Evolutionary conservation across 768 basidiomycete genomes (phyloP), one percentile per base, ranked within the genome.

Genomic region (Russula sp.): DNA sequence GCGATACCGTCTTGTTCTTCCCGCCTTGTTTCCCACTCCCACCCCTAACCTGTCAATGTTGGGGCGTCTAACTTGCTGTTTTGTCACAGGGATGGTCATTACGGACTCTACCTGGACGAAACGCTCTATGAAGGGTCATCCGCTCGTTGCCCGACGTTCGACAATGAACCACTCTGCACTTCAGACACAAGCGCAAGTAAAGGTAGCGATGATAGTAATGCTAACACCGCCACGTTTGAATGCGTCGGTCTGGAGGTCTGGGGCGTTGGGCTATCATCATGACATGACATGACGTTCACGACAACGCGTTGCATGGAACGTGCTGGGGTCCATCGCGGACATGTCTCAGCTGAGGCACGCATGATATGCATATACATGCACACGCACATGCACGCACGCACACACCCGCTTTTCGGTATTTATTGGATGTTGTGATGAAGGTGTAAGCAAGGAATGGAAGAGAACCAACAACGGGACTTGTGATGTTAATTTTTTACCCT

Each of bases 241-340:
- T 93, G 93, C 74, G 88, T 96, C 0, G 94, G 89, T 16, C 74
- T 98, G 59, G 95, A 98, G 72, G 92, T 94, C 0, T 97, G 95
- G 95, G 88, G 84, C 5, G 77, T 94, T 49, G 87, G 86, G 2
- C 20, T 44, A 40, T 48, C 55, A 28, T 46, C 38, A 36, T 67
- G 58, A 67, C 34, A 30, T 42, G n/a, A 46, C 46, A 30, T 67
- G 58, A 67, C 34, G 22, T 51, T 48, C n/a, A 48, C 5, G 20
- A n/a, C n/a, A 9, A 44, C 50, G 28, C 60, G 20, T 61, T 54
- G 52, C 52, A 54, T 46, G 60, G 46, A 61, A 61, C 60, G 60
- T 64, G 57, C 63, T 48, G 51, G 57, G 62, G 62, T 58, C 2
- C 60, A 36, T 54, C 42, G 22, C 52, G 53, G 42, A 54, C 18